A percentile compares a stretch with the other conserved stretches of the same genome.
These are phyloP conservation scores for Lepidium aucheri DNA, from an alignment of 345 rosid species.

Conservation along the genomic window DNA sequence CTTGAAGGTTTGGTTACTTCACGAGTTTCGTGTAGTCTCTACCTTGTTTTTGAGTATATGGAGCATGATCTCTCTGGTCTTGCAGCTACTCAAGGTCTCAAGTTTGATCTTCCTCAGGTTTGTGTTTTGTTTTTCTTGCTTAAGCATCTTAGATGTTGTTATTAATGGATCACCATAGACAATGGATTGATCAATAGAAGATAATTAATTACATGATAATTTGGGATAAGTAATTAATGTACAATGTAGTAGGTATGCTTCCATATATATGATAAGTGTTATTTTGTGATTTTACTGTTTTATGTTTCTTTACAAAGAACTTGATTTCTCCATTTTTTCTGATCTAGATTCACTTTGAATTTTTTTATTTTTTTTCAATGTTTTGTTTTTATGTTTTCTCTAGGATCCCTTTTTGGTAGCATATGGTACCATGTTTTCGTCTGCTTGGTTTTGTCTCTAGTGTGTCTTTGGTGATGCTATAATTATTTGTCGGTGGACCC, in stretches of 20 bases:
- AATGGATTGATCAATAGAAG: not conserved
- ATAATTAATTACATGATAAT: not conserved
- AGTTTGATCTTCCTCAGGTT: constrained; percentile 91
- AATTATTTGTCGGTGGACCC: constrained; percentile 21
- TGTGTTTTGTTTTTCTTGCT: not conserved
- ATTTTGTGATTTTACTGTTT: not conserved
- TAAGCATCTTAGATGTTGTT: not conserved
- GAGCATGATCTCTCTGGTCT: constrained; percentile 94
- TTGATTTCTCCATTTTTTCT: not conserved
- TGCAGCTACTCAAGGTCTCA: constrained; percentile 54
- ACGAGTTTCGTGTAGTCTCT: constrained; percentile 80
- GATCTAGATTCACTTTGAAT: not conserved
- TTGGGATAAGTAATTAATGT: not conserved
- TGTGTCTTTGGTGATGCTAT: constrained; percentile 5
- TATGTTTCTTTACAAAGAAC: not conserved
- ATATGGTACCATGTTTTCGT: not conserved
- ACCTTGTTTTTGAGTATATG: constrained; percentile 88
- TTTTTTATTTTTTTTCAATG: not conserved
- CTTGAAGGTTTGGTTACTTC: constrained; percentile 87
- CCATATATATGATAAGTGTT: not conserved
- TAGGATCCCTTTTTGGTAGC: not conserved
- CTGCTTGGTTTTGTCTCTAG: constrained; percentile 16
- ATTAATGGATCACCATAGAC: not conserved
- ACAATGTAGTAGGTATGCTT: not conserved
- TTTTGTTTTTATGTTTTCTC: not conserved